Evolutionary conservation across 768 basidiomycete species (phyloP), one percentile per base, ranked within the genome.

Genomic region (Hypsizygus marmoreus): DNA sequence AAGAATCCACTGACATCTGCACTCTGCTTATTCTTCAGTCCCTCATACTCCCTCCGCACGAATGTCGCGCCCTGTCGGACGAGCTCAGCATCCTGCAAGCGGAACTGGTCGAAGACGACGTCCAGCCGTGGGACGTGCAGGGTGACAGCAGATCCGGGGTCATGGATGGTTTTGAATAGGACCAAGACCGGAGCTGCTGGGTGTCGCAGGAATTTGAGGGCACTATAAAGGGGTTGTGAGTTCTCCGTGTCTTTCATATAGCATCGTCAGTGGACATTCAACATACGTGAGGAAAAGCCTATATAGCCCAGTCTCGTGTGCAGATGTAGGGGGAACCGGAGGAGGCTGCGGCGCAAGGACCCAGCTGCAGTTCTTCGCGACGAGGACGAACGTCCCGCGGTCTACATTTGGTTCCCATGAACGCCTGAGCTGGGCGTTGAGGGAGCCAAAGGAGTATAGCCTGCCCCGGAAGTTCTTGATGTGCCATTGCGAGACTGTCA

Each of bases 11-110:
- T n/a, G 17, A 55, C 19, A 12, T 49, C 41, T 6, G 44, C 32
- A 19, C 34, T 44, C 10, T 43, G 29, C 19, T 39, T 39, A 13
- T 31, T 20, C 23, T 51, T 42, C 19, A 53, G 45, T 11, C 46
- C 33, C 28, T 43, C 34, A 30, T 63, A 64, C 29, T 54, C 38
- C 25, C 59, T 44, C 35, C 40, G 43, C 6, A 54, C 12, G 28
- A 50, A 58, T 13, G 49, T 55, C 11, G 46, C 54, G 11, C 47
- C 56, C 40, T 76, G 68, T 24, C 57, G 56, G 5, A 74, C 32
- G 10, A 73, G 59, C 46, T 74, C 69, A 10, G 75, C 70, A 45
- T 77, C 74, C 4, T 68, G 66, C 8, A 76, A 50, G 16, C 70
- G 66, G 56, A 75, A 76, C 13, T 68, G 52, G 31, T 68, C 65